Base-by-base conservation (phyloP, 2,329 filamentous ascomycete species). In the Xylaria sp. region DNA sequence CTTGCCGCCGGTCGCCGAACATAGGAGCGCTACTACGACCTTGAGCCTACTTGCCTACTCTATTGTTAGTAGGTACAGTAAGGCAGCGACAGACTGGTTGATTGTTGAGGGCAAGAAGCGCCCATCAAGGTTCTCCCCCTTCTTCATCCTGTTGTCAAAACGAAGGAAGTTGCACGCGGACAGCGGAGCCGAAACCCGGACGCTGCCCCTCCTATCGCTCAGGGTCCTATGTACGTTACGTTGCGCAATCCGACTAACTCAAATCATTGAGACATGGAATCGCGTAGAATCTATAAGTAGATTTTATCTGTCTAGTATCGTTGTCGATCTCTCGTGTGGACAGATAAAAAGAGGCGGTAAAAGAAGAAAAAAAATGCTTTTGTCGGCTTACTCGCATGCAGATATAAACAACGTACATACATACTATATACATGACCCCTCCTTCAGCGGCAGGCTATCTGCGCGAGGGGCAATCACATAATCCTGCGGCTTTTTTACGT, bases 181-280 rank as follows among this genome's bases (percentile, higher is more conserved):
- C 43, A 46, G 13, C 46, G 46, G 46, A 30, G 46, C 46, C 46
- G 25, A 30, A 50, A 50, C 46, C 41, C 56, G 56, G 46, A 52
- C 48, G 23, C 28, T 50, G 28, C 46, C 23, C 23, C 46, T 30
- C 28, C 28, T 20, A 9, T 7, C 9, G 30, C 18, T 34, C 30
- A 34, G 50, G 50, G 50, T 53, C 18, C 20, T 8, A 9, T 57
- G 28, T 20, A 32, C 18, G 57, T 60, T 60, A 48, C 32, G 43
- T 50, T 60, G 36, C 58, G 58, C 45, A 50, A 36, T 59, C 36
- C 45, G 20, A 50, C 3, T 25, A 50, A 60, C 12, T 50, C 58
- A 60, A 60, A 60, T 60, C 58, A 55, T 34, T 28, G 18, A 36
- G 0, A 36, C 50, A 36, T 55, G 50, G 50, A 36, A 55, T 10